Evolutionary conservation across 1,284 basidiomycete species (phyloP), one percentile per base, ranked within the genome.

Genomic region (Melampsora larici-populina): DNA sequence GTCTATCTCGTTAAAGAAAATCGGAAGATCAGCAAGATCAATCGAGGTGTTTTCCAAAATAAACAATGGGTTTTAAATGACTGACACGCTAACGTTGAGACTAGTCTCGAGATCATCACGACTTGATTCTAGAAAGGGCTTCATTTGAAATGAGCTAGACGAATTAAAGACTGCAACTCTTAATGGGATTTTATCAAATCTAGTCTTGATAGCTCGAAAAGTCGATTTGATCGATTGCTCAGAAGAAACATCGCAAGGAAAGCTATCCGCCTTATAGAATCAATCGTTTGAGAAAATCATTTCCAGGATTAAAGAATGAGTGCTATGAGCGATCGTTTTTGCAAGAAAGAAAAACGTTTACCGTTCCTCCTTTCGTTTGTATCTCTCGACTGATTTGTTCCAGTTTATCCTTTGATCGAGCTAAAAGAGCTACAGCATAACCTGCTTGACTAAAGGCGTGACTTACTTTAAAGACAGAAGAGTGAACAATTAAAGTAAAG

Each of bases 121-220:
- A n/a, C 29, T 58, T 17, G 55, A 58, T 58, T 58, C 55, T n/a
- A 58, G 15, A 21, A 21, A 58, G 7, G 55, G 55, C 29, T 58
- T 58, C 55, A 58, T 24, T 24, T 58, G 55, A 24, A 58, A 58
- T 29, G 55, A n/a, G 29, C 55, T n/a, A 58, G 55, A 58, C 8
- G 55, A 58, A 29, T 58, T 58, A 15, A 58, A 58, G 55, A 58
- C 55, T 29, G 55, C 55, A n/a, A 58, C 55, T 58, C 55, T 58
- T 29, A 58, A 58, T 11, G 29, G 55, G 55, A 24, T 24, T 15
- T 29, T 29, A 58, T n/a, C n/a, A 29, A 58, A 58, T 29, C 17
- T n/a, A 8, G n/a, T 58, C 55, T 58, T 58, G 55, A 58, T 58
- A 29, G n/a, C 55, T 24, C 4, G n/a, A n/a, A 58, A 58, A 58